phyloP scores from a whole-genome alignment of 2,329 filamentous ascomycete species.

The Xylariomycetidae sp. region DNA sequence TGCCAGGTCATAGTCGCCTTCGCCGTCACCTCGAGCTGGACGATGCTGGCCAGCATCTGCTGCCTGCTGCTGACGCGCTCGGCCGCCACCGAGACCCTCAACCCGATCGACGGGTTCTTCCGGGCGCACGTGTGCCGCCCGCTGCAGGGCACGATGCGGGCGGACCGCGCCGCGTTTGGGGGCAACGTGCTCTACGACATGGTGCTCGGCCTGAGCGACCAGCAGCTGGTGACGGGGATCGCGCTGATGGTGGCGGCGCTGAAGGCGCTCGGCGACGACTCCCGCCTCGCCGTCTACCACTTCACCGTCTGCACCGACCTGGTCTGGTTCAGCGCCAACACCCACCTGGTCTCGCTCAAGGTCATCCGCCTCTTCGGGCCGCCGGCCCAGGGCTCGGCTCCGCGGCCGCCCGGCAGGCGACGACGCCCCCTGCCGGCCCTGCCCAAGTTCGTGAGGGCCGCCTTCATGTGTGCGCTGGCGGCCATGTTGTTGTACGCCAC shows the following conservation, averaged over 20 bases:
- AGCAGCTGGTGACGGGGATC: slow-evolving; percentile 19
- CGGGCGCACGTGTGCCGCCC: neutral
- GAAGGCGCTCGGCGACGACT: slow-evolving; percentile 10
- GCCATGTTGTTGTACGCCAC: slow-evolving; percentile 4
- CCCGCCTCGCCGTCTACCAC: slow-evolving; percentile 17
- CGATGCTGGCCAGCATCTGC: neutral
- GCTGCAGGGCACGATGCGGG: neutral
- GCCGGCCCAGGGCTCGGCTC: neutral
- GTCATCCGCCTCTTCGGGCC: slow-evolving; percentile 6
- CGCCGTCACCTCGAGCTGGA: neutral
- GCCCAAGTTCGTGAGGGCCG: neutral
- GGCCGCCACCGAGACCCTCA: neutral
- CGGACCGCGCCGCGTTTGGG: neutral
- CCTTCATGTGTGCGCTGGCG: slow-evolving; percentile 2
- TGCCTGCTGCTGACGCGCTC: slow-evolving; percentile 2
- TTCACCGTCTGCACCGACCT: slow-evolving; percentile 19
- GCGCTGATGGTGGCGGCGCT: slow-evolving; percentile 13
- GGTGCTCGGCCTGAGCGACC: slow-evolving; percentile 16
- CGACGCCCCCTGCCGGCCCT: neutral
- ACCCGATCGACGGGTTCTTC: slow-evolving; percentile 1
- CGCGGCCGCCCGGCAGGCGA: too few species aligned
- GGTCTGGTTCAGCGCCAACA: slow-evolving; percentile 19
- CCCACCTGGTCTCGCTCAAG: slow-evolving; percentile 13
- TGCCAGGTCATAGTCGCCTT: slow-evolving; percentile 1
- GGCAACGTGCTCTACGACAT: slow-evolving; percentile 9